Base-by-base conservation (phyloP, 768 basidiomycete genomes). In the Suillus sp. region DNA sequence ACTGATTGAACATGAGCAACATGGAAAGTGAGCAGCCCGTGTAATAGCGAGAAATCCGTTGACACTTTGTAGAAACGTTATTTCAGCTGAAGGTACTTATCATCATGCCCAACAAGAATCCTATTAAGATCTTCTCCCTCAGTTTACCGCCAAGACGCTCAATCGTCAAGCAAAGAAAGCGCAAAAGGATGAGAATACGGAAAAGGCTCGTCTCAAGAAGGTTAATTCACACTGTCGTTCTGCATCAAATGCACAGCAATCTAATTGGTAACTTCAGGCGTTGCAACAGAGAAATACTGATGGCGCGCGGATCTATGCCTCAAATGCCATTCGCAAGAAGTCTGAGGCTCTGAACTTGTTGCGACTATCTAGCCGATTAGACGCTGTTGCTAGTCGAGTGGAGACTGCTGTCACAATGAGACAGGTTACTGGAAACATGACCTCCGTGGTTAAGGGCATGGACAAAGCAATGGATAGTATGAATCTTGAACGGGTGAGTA, bases 341-440 rank as follows among this genome's bases (percentile, higher is more conserved):
- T 92, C 86, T 65, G 97, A 99, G 74, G 80, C 90, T 0, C 79
- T 99, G 69, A 99, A 98, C 77, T 82, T 99, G 8, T 86, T 99
- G 8, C 84, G 96, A 53, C 78, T 99, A 56, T 88, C 90, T 0
- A 95, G 93, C 71, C 85, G 96, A 32, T 92, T 99, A 76, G 97
- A 99, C 73, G 96, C 97, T 13, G 97, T 99, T 10, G 93, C 96
- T 2, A 95, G 93, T 71, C 81, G 96, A 30, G 96, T 99, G 1
- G 97, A 99, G 79, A 99, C 97, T 20, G 97, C 97, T 0, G 95
- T 99, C 48, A 98, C 96, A 61, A 98, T 99, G 94, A 87, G 93
- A 56, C 86, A 93, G 77, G 92, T 99, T 45, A 96, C 97, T 35
- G 95, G 95, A 4, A 95, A 90, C 75, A 97, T 99, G 96, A 89